Base-by-base conservation (phyloP, 2,329 filamentous ascomycete genomes). In the Boeremia exigua region DNA sequence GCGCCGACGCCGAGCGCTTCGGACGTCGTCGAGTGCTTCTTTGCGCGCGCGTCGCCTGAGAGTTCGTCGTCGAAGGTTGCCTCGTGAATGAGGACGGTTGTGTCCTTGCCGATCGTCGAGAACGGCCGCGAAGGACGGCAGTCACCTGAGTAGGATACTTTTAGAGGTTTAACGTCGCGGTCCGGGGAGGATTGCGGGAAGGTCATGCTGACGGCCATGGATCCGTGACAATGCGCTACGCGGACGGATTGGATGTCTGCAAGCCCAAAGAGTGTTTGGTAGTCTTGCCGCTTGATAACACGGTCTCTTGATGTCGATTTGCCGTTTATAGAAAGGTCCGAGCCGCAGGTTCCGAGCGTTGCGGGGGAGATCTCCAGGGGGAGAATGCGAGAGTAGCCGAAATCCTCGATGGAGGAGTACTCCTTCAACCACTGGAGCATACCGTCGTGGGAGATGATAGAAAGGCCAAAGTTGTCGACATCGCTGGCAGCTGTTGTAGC, bases 1-100 rank as follows among this genome's bases (percentile, higher is more conserved):
- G 84, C 82, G 1, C 89, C 94, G 3, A 98, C 84, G 39, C 81
- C 82, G 3, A 99, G 83, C 1, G 95, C 95, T 78, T 99, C 95
- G 12, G 84, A 84, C 59, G 92, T 91, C 8, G 95, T 99, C 34
- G 85, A 91, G 79, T 99, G 95, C 70, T 89, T 92, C 84, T 99
- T 99, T 47, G 89, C 90, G 27, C 83, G 72, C 4, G 95, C 95
- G 68, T 97, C 93, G 14, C 83, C 85, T 34, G 76, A 67, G 65
- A 96, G 84, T 67, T 95, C 91, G 71, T 96, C 91, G 65, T 95
- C 91, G 71, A 99, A 98, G 0, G 95, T 99, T 59, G 92, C 93
- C 81, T 99, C 95, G 79, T 99, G 95, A 52, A 99, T 86, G 5
- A 97, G 85, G 6, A 99, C 83, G 12, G 94, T 96, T 2, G 89